Percentiles rank a stretch among this genome's conserved stretches.
These are phyloP conservation scores for Chlorociboria aeruginascens DNA, from an alignment of 495 filamentous ascomycete genomes.

Conservation along the genomic window DNA sequence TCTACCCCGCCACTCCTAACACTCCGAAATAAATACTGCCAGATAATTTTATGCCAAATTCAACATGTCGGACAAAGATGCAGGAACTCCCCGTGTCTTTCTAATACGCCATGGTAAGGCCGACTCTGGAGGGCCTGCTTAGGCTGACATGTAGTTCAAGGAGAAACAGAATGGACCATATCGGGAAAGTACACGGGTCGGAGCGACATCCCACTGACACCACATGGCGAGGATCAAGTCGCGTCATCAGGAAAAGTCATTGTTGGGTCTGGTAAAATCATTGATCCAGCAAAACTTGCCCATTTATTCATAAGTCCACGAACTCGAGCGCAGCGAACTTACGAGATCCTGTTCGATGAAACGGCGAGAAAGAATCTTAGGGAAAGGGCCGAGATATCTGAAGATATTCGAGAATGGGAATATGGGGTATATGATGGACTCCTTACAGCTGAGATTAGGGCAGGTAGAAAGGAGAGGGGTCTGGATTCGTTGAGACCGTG, in stretches of 20 bases:
- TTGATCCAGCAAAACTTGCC: constrained; percentile 55
- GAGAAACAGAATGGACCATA: constrained; percentile 77
- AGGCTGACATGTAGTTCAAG: neutral
- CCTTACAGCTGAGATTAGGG: constrained; percentile 47
- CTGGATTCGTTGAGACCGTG: constrained; percentile 34
- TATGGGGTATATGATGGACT: constrained; percentile 71
- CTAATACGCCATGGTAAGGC: constrained; percentile 54
- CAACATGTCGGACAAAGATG: constrained; percentile 34
- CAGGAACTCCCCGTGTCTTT: constrained; percentile 56
- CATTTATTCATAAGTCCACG: constrained; percentile 67
- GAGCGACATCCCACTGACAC: constrained; percentile 59
- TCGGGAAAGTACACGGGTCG: constrained; percentile 66
- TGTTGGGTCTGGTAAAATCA: constrained; percentile 55
- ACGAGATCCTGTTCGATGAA: constrained; percentile 56
- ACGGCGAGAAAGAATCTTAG: constrained; percentile 22
- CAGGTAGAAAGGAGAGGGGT: constrained; percentile 35
- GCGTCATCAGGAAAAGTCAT: constrained; percentile 52
- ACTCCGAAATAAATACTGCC: neutral
- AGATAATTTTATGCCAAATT: too few species aligned
- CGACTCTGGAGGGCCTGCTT: neutral
- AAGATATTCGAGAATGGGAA: constrained; percentile 65
- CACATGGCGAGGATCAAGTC: constrained; percentile 58
- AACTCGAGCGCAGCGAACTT: constrained; percentile 54
- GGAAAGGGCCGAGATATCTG: constrained; percentile 42
- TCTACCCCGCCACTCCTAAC: neutral